Evolutionary conservation across 257 asterid species (phyloP).

Genomic region (Solanum ossicruentum): DNA sequence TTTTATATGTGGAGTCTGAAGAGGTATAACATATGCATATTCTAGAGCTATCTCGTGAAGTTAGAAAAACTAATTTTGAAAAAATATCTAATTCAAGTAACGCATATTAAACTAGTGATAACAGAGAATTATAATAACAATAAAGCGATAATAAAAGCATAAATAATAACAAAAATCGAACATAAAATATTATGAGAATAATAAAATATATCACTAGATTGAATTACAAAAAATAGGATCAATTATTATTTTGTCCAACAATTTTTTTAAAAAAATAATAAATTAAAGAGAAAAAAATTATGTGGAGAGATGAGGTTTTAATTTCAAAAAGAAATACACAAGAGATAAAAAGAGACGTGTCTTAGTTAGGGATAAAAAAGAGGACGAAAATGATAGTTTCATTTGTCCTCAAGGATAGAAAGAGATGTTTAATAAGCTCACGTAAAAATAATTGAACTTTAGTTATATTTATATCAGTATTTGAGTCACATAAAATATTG

Average conservation of each 20-base stretch:
- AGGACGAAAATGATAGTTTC: background rate
- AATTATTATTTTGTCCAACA: background rate
- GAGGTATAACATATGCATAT: background rate
- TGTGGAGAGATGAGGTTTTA: background rate
- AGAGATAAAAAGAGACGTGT: background rate
- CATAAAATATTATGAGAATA: background rate
- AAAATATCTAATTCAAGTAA: background rate
- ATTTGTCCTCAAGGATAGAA: background rate
- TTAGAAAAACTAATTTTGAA: background rate
- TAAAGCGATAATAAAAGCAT: background rate
- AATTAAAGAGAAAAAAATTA: background rate
- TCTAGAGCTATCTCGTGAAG: rapidly evolving
- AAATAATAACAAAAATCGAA: background rate
- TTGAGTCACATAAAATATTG: background rate
- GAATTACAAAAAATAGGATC: background rate
- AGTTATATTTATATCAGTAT: background rate
- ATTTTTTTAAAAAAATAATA: background rate
- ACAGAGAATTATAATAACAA: background rate
- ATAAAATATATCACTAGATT: too few species aligned
- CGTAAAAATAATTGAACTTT: background rate
- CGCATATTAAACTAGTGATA: background rate
- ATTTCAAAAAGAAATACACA: background rate
- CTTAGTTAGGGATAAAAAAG: background rate
- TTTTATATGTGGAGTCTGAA: rapidly evolving
- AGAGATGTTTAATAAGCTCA: background rate